Evolutionary conservation across 441 rosid genomes (phyloP).

Genomic region (Macaranga tanarius): DNA sequence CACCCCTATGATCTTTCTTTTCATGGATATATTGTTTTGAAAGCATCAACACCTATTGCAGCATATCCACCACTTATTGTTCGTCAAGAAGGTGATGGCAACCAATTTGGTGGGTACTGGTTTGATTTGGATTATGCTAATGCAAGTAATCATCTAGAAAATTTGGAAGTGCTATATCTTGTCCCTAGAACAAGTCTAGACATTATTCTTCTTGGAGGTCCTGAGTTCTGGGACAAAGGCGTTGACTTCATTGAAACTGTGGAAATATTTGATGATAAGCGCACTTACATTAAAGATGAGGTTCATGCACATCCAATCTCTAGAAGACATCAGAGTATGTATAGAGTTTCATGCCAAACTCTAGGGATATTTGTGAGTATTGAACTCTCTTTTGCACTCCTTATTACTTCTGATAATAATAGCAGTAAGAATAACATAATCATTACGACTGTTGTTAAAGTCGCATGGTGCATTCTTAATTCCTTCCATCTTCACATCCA

Average conservation of each 20-base stretch:
- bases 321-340: conserved; percentile 43
- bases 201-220: conserved; percentile 79
- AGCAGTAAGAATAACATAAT: not conserved
- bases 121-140: conserved; percentile 47
- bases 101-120: conserved; percentile 90
- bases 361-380: conserved; percentile 74
- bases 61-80: conserved; percentile 74
- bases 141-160: conserved; percentile 45
- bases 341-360: conserved; percentile 62
- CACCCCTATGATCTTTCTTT: conserved; percentile 51
- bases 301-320: conserved; percentile 45
- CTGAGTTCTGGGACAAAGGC: conserved; percentile 73
- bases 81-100: conserved; percentile 75
- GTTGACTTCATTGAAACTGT: conserved; percentile 61
- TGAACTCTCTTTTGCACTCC: conserved; percentile 15
- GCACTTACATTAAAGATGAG: conserved; percentile 37
- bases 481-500: conserved; percentile 3
- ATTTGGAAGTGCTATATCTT: conserved; percentile 61
- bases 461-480: not conserved
- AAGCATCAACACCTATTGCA: conserved; percentile 74
- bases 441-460: not conserved
- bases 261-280: conserved; percentile 46
- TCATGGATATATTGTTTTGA: conserved; percentile 55
- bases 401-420: not conserved
- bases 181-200: conserved; percentile 84